phyloP scores from a whole-genome alignment of 306 rosid genomes.

The Glycine soja region DNA sequence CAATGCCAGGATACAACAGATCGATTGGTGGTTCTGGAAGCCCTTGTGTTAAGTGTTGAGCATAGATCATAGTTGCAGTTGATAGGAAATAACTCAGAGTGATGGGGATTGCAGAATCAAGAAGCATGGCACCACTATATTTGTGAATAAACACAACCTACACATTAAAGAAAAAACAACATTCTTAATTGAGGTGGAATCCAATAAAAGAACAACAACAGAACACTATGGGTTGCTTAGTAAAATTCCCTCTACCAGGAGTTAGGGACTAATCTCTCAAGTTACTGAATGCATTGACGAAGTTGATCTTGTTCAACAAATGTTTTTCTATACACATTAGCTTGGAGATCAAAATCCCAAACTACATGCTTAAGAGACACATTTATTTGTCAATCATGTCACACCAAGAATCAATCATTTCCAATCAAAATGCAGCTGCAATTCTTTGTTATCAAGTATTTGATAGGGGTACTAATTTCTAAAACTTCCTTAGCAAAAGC shows the following conservation, averaged over 20 bases:
- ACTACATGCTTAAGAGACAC: no score
- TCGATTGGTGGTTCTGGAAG: slow-evolving; percentile 66
- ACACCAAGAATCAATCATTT: no score
- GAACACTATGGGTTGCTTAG: not conserved
- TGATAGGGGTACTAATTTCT: not conserved
- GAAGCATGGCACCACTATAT: slow-evolving; percentile 69
- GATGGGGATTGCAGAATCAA: slow-evolving; percentile 62
- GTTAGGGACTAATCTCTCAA: no score
- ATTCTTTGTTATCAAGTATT: not conserved
- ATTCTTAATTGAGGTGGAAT: slow-evolving; percentile 7
- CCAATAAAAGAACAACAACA: not conserved
- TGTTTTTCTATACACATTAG: no score
- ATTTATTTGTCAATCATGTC: no score
- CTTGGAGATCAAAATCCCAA: no score
- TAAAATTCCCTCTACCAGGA: no score
- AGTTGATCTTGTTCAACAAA: no score
- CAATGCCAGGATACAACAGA: slow-evolving; percentile 59
- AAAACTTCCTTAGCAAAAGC: not conserved
- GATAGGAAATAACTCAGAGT: slow-evolving; percentile 59
- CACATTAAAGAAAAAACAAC: slow-evolving; percentile 2
- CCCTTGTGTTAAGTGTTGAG: slow-evolving; percentile 64
- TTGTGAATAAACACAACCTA: slow-evolving; percentile 80
- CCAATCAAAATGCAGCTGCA: not conserved
- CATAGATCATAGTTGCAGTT: slow-evolving; percentile 60
- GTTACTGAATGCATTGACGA: no score